Evolutionary conservation across 768 basidiomycete species (phyloP).

Genomic region (Dacryopinax primogenitus): DNA sequence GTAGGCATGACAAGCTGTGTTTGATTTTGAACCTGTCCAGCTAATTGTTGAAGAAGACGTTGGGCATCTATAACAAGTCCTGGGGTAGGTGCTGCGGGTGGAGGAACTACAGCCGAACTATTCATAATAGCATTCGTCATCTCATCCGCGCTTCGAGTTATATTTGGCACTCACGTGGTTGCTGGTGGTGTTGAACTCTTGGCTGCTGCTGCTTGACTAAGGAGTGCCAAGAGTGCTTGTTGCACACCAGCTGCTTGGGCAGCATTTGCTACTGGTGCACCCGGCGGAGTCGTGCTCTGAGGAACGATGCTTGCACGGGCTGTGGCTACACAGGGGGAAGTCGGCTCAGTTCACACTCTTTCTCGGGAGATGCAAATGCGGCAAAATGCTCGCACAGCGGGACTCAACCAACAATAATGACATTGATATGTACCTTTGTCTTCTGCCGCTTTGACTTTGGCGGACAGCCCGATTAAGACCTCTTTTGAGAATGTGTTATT

Average conservation of each 20-base stretch:
- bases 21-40: background rate
- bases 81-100: background rate
- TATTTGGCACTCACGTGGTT: constrained; percentile 33
- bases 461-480: constrained; percentile 58
- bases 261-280: constrained; percentile 25
- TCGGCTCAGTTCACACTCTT: constrained; percentile 64
- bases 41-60: background rate
- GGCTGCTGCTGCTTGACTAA: constrained; percentile 51
- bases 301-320: constrained; percentile 22
- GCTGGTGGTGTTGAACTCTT: constrained; percentile 23
- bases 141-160: too few relatives aligned
- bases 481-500: constrained; percentile 72
- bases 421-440: constrained; percentile 76
- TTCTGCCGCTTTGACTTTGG: constrained; percentile 44
- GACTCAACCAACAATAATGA: constrained; percentile 11
- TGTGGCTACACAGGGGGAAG: constrained; percentile 47
- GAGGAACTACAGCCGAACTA: background rate
- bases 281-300: constrained; percentile 21
- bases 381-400: background rate
- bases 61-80: background rate
- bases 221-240: constrained; percentile 45
- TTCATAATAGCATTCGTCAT: background rate
- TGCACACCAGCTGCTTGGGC: constrained; percentile 37
- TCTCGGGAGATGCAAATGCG: background rate
- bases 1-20: background rate